Evolutionary conservation across 805 yeast species (phyloP).

Genomic region (Monosporozyma unispora): DNA sequence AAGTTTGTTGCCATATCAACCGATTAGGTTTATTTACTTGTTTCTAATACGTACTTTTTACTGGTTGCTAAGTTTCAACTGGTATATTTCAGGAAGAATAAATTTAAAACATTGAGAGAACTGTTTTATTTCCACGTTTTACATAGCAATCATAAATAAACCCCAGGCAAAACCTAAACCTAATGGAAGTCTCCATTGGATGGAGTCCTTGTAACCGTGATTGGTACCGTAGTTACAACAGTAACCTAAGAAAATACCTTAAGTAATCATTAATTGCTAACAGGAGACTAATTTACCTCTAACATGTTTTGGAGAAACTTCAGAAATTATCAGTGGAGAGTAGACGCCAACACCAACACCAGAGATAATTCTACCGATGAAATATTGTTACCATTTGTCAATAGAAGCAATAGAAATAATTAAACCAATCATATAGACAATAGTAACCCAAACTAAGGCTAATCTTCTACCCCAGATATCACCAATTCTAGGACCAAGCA

Average conservation of each 20-base stretch:
- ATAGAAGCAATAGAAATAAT: too few relatives aligned
- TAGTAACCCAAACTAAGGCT: constrained; percentile 26
- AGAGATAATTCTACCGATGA: too few relatives aligned
- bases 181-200: constrained; percentile 67
- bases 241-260: constrained; percentile 69
- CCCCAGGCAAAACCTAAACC: constrained; percentile 47
- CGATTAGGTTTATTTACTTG: too few relatives aligned
- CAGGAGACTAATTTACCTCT: constrained; percentile 52
- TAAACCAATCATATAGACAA: too few relatives aligned
- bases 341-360: constrained; percentile 61
- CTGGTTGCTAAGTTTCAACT: too few relatives aligned
- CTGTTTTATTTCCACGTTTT: too few relatives aligned
- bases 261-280: constrained; percentile 60
- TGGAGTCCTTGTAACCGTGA: constrained; percentile 46
- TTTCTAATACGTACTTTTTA: too few relatives aligned
- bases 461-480: constrained; percentile 59
- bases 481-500: constrained; percentile 44
- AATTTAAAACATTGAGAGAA: too few relatives aligned
- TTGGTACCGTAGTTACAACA: constrained; percentile 63
- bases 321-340: constrained; percentile 59
- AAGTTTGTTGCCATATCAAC: too few relatives aligned
- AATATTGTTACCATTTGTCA: too few relatives aligned
- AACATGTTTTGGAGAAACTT: constrained; percentile 31
- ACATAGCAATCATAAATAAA: constrained; percentile 27
- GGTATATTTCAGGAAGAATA: too few relatives aligned